Conservation (phyloP, 805 yeast genomes). For the Sugiyamaella qingdaonensis region DNA sequence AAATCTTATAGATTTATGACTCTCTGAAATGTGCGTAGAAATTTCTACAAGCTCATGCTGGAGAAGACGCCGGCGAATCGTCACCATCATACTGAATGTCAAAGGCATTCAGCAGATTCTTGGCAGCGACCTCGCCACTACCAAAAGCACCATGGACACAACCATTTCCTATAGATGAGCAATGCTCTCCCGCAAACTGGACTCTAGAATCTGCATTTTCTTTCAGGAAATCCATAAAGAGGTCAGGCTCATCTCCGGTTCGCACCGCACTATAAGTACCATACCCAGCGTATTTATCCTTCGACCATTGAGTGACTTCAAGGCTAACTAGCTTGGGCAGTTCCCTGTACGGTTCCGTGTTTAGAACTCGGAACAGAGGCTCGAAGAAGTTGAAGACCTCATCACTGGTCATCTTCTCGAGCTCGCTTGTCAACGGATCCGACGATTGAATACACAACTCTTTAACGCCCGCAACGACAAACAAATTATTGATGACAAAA, state of each 20-base stretch:
- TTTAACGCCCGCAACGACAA: slow-evolving; percentile 23
- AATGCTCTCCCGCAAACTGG: slow-evolving; percentile 33
- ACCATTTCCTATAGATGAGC: slow-evolving; percentile 19
- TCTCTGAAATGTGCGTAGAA: background rate
- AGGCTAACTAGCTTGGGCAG: slow-evolving; percentile 17
- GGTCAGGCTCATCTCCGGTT: slow-evolving; percentile 23
- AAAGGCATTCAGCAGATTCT: slow-evolving; percentile 16
- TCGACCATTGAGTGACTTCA: slow-evolving; percentile 27
- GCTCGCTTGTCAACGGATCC: slow-evolving; percentile 18
- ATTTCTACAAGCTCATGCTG: slow-evolving; percentile 5
- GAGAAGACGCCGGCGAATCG: slow-evolving; percentile 14
- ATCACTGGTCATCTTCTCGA: slow-evolving; percentile 17
- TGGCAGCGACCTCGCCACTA: slow-evolving; percentile 23
- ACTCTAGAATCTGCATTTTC: slow-evolving; percentile 16
- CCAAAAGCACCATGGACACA: slow-evolving; percentile 24
- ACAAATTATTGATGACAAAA: slow-evolving; percentile 21
- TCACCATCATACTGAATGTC: slow-evolving; percentile 19
- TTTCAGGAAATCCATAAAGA: slow-evolving; percentile 22
- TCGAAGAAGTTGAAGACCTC: slow-evolving; percentile 22
- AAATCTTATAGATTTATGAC: background rate
- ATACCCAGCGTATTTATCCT: slow-evolving; percentile 29
- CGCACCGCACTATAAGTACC: slow-evolving; percentile 30
- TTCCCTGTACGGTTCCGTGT: slow-evolving; percentile 19
- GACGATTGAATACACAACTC: slow-evolving; percentile 23
- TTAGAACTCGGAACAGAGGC: slow-evolving; percentile 21